Percentiles rank a stretch among this genome's conserved stretches.
Conservation (phyloP, 108 stramenopile species). For the Asterionellopsis glacialis region DNA sequence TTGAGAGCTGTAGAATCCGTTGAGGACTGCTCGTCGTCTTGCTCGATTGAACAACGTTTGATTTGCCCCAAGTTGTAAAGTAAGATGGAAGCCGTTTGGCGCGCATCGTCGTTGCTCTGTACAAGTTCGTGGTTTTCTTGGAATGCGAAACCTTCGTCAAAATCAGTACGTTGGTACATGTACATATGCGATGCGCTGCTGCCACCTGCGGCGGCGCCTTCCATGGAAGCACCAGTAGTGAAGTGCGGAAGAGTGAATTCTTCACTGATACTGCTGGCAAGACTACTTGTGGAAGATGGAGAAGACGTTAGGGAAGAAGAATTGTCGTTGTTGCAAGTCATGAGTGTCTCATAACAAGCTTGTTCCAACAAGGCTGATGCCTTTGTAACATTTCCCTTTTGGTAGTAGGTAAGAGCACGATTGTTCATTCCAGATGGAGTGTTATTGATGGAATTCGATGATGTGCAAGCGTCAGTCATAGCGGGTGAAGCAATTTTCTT, state of each 20-base stretch:
- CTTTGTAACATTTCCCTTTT: background rate
- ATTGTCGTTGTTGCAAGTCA: no score
- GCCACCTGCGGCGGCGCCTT: no score
- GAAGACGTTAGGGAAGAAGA: no score
- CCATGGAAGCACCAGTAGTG: no score
- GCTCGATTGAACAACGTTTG: background rate
- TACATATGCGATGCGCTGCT: slow-evolving; percentile 11
- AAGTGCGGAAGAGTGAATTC: no score
- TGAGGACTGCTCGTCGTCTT: no score
- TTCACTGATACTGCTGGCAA: no score
- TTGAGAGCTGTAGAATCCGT: background rate
- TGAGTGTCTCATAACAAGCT: background rate
- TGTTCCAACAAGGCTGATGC: background rate
- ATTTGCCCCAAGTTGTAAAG: slow-evolving; percentile 11
- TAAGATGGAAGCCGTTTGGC: background rate
- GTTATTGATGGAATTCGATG: background rate
- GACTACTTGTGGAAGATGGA: no score
- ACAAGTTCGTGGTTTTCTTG: slow-evolving; percentile 21
- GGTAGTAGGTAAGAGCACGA: background rate
- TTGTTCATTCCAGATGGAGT: background rate
- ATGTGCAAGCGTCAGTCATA: no score
- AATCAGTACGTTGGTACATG: slow-evolving; percentile 52
- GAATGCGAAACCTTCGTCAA: slow-evolving; percentile 62
- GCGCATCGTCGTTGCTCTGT: background rate
- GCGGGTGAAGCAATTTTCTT: no score